Conservation (phyloP, 805 yeast genomes). For the Zygosaccharomyces siamensis region DNA sequence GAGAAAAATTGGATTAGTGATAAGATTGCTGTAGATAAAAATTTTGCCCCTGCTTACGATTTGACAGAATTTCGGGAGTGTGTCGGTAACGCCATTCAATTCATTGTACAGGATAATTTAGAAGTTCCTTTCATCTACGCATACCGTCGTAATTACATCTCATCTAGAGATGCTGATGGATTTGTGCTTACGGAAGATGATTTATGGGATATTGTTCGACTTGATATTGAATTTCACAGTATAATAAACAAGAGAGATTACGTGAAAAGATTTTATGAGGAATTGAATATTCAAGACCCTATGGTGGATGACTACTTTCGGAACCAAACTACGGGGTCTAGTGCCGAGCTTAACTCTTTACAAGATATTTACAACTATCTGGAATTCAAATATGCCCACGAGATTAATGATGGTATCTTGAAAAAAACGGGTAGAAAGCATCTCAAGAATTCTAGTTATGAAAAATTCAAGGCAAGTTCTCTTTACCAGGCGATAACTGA, state of each 20-base stretch:
- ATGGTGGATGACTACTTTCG: slow-evolving; percentile 51
- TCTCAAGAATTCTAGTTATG: slow-evolving; percentile 57
- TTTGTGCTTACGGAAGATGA: slow-evolving; percentile 67
- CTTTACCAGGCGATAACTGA: slow-evolving; percentile 62
- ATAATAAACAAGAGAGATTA: slow-evolving; percentile 66
- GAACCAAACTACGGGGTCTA: slow-evolving; percentile 46
- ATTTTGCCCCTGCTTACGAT: slow-evolving; percentile 36
- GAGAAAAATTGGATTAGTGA: slow-evolving; percentile 83
- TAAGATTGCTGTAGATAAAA: slow-evolving; percentile 54
- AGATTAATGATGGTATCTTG: slow-evolving; percentile 36
- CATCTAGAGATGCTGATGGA: slow-evolving; percentile 41
- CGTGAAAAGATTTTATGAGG: slow-evolving; percentile 51
- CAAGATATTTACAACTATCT: slow-evolving; percentile 86
- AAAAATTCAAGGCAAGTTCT: slow-evolving; percentile 59
- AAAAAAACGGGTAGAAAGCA: slow-evolving; percentile 44
- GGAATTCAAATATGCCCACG: slow-evolving; percentile 57
- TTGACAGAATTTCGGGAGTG: slow-evolving; percentile 58
- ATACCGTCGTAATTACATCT: slow-evolving; percentile 83
- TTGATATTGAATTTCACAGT: slow-evolving; percentile 87
- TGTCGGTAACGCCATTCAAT: slow-evolving; percentile 65
- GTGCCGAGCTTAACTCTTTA: slow-evolving; percentile 54
- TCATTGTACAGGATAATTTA: slow-evolving; percentile 66
- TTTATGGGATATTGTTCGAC: slow-evolving; percentile 82
- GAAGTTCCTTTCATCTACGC: slow-evolving; percentile 96
- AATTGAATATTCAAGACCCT: slow-evolving; percentile 54